phyloP scores from a whole-genome alignment of 352 stramenopile genomes.

The Globisporangium cylindrosporum region DNA sequence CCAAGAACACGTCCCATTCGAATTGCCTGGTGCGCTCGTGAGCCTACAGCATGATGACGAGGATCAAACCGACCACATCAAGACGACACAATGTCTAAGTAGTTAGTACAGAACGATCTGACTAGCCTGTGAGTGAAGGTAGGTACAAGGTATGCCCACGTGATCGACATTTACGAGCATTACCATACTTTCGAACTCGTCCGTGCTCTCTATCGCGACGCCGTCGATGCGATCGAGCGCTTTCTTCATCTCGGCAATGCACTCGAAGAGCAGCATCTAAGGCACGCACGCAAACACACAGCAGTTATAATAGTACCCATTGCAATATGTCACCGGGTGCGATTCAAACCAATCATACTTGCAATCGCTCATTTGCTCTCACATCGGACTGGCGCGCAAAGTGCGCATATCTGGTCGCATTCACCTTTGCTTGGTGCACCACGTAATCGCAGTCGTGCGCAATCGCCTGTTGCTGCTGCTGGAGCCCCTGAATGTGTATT shows the following conservation, averaged over 20 bases:
- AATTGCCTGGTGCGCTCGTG: slow-evolving; percentile 17
- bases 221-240: slow-evolving; percentile 29
- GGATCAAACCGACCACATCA: background rate
- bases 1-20: slow-evolving; percentile 35
- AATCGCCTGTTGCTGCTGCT: slow-evolving; percentile 15
- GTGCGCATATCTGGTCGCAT: slow-evolving; percentile 4
- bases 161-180: slow-evolving; percentile 9
- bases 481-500: background rate
- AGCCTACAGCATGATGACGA: background rate
- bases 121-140: background rate
- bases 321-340: background rate
- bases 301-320: background rate
- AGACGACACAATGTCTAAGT: background rate
- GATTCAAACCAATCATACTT: slow-evolving; percentile 4
- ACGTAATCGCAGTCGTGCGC: slow-evolving; percentile 12
- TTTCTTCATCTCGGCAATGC: slow-evolving; percentile 41
- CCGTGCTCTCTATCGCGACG: slow-evolving; percentile 20
- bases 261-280: slow-evolving; percentile 38
- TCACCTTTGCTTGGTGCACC: background rate
- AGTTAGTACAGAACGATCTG: background rate
- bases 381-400: slow-evolving; percentile 7
- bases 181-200: slow-evolving; percentile 45
- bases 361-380: slow-evolving; percentile 5
- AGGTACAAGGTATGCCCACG: background rate
- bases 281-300: background rate